phyloP scores from a whole-genome alignment of 306 rosid species.

The Casuarina cunninghamiana region DNA sequence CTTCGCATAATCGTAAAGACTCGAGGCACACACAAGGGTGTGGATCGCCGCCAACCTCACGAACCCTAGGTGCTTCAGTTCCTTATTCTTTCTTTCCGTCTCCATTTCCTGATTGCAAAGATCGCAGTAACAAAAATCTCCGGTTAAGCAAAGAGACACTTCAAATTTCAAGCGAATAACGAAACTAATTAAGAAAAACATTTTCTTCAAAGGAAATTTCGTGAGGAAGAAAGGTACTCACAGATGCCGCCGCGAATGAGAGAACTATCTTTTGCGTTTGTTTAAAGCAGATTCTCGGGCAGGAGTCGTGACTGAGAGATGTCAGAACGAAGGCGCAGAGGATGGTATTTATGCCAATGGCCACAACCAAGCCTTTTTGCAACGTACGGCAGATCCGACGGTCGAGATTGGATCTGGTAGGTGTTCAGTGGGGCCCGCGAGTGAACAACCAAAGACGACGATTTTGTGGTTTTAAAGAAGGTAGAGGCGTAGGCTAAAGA shows the following conservation, averaged over 20 bases:
- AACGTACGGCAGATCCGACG: slow-evolving; percentile 11
- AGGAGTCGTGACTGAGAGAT: background rate
- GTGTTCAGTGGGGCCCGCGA: too few species aligned
- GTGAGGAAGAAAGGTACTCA: background rate
- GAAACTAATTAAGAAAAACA: background rate
- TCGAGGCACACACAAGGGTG: slow-evolving; percentile 40
- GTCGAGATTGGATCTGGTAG: background rate
- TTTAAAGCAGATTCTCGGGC: background rate
- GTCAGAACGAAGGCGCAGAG: accelerated
- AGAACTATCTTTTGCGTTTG: background rate
- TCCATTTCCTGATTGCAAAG: slow-evolving; percentile 28
- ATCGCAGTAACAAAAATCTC: background rate
- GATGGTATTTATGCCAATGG: background rate
- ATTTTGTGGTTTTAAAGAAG: too few species aligned
- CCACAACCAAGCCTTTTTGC: background rate
- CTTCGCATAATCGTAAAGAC: slow-evolving; percentile 69
- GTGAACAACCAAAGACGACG: background rate
- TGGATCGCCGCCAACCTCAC: slow-evolving; percentile 59
- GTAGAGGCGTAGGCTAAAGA: slow-evolving; percentile 28
- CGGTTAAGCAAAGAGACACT: background rate
- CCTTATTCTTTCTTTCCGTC: slow-evolving; percentile 37
- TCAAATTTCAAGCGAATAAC: slow-evolving; percentile 2
- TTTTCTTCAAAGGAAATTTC: background rate
- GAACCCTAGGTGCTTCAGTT: slow-evolving; percentile 61
- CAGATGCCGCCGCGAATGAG: background rate